These are phyloP conservation scores for Clonostachys rosea DNA, from an alignment of 2,329 filamentous ascomycete species.

Conservation along the genomic window DNA sequence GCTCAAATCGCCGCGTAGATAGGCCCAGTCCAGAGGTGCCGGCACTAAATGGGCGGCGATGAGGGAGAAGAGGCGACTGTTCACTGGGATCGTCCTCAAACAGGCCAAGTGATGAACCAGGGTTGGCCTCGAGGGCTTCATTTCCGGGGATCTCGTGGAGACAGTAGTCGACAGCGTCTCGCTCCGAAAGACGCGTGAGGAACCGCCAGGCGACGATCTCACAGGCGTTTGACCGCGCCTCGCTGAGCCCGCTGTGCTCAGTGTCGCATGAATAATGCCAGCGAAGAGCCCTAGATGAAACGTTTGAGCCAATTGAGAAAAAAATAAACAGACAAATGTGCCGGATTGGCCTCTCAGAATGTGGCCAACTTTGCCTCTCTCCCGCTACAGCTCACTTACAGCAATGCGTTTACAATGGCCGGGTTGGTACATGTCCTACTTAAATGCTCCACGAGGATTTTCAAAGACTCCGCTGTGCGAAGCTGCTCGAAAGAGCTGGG, in stretches of 20 bases:
- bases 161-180: constrained; percentile 70
- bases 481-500: constrained; percentile 74
- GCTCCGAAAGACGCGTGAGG: constrained; percentile 64
- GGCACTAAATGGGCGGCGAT: neutral
- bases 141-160: constrained; percentile 62
- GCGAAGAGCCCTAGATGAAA: constrained; percentile 57
- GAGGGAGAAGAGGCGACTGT: constrained; percentile 37
- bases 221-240: constrained; percentile 67
- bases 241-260: constrained; percentile 61
- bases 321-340: neutral
- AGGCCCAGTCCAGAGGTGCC: constrained; percentile 8
- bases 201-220: constrained; percentile 81
- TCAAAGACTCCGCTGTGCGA: constrained; percentile 56
- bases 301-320: no score
- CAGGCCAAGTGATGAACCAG: neutral
- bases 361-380: no score
- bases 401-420: constrained; percentile 65
- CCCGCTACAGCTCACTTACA: constrained; percentile 44
- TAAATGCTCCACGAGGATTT: constrained; percentile 58
- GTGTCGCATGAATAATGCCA: constrained; percentile 65
- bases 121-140: constrained; percentile 9
- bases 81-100: constrained; percentile 39
- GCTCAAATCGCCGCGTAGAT: constrained; percentile 35
- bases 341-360: neutral
- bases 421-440: constrained; percentile 60